Evolutionary conservation across 2,329 filamentous ascomycete genomes (phyloP), one percentile per base, ranked within the genome.

Genomic region (Xylaria digitata): DNA sequence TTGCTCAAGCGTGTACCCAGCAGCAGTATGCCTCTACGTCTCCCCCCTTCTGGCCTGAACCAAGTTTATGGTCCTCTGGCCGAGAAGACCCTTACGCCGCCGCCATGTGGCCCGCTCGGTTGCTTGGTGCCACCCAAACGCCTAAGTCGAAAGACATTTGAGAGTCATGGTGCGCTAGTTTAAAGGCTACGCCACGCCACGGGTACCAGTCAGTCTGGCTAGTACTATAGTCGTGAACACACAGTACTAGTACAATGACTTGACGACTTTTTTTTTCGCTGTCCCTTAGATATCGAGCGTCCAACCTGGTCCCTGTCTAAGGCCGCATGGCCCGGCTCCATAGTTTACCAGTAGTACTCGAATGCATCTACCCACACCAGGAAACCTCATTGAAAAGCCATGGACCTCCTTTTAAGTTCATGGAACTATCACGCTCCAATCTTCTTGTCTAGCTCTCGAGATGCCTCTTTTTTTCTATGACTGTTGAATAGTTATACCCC

Each of bases 341-440:
- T 71, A 78, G 78, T 74, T 76, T 81, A 81, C 68, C 70, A 69
- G 49, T 68, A 72, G 19, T 34, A 21, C 75, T 78, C 74, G 74
- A 76, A 76, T 76, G 75, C 74, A 71, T 73, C 74, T 75, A 75
- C 74, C 76, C 75, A 75, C 74, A 75, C 71, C 72, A 72, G 37
- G 37, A 13, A 21, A 74, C 74, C 68, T 76, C 73, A 73, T 77
- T 74, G 72, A 74, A 78, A 76, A 74, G 69, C 71, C 70, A 68
- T 74, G 66, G 71, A 73, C 71, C 74, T 74, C 70, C 75, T 72
- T 68, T 68, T 66, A 66, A 70, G 11, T 61, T 23, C 11, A 37
- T 21, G 70, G 26, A 59, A 59, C 65, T 71, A 61, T 70, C 59
- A 68, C 67, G 60, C 61, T 71, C 69, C 69, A 60, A 67, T 45